Base-by-base conservation (phyloP, 2,329 filamentous ascomycete species). In the Aspergillus eucalypticola region DNA sequence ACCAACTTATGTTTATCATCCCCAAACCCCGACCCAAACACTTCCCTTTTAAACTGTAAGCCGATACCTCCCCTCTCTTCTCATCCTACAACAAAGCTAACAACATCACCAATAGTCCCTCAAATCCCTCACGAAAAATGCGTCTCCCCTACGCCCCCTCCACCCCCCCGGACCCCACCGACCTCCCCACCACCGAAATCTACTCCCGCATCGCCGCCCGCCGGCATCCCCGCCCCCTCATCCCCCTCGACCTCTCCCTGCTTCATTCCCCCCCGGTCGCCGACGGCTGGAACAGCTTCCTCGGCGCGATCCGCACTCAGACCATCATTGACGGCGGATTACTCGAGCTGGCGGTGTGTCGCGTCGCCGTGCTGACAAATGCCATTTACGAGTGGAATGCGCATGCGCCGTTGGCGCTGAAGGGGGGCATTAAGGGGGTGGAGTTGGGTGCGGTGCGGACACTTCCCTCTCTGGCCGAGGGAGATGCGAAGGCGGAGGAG, bases 381-480 rank as follows among this genome's bases (percentile, higher is more conserved):
- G 92, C 92, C 1, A 90, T 90, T 84, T 96, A 92, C 75, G 92
- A 96, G 75, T 96, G 91, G 91, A 85, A 80, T 39, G 86, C 90
- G 60, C 92, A 96, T 73, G 88, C 88, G 8, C 90, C 91, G 7
- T 80, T 94, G 7, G 82, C 76, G 1, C 56, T 79, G 58, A 75
- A 75, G 58, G 75, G 71, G 1, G 76, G 76, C 1, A 65, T 78
- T 7, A 59, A 66, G 23, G 65, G 69, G 1, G 69, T 64, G n/a
- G 71, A 71, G 49, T 55, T 93, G 13, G 84, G 86, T 2, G 80
- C 79, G 1, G 77, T 77, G 19, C 87, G 83, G 0, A 66, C 61
- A 1, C 39, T 92, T 15, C 84, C 86, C 1, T 78, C 76, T 8
- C 88, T 82, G 0, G 65, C 69, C 1, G 69, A 68, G 32, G 68